Conservation (phyloP, 371 early-diverging fungal species). For the Apophysomyces sp. region DNA sequence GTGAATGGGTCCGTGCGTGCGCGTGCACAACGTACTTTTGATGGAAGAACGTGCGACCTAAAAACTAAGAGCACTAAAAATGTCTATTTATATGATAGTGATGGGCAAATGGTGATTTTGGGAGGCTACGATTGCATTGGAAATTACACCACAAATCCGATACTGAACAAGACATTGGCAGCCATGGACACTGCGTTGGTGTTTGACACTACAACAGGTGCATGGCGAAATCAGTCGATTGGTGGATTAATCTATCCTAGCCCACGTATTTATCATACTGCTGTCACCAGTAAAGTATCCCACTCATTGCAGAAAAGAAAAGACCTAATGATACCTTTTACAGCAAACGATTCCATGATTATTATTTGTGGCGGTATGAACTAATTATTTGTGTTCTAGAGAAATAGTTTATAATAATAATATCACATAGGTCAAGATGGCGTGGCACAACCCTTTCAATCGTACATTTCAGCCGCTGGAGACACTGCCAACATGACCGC, state of each 20-base stretch:
- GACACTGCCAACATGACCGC: constrained; percentile 21
- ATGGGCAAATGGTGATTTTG: constrained; percentile 27
- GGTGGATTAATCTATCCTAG: constrained; percentile 16
- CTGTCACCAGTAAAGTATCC: constrained; percentile 27
- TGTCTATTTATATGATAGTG: constrained; percentile 6
- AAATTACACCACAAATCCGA: constrained; percentile 10
- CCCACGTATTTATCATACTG: constrained; percentile 29
- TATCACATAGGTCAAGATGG: constrained; percentile 24
- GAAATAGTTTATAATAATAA: neutral
- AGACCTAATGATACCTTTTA: neutral
- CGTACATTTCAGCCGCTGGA: constrained; percentile 18
- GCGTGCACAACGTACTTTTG: too few species aligned
- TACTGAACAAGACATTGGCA: constrained; percentile 9
- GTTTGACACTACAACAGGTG: constrained; percentile 11
- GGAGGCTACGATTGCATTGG: constrained; percentile 30
- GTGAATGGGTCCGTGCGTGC: too few species aligned
- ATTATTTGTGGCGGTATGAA: constrained; percentile 25
- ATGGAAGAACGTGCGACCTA: too few species aligned
- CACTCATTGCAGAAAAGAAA: too few species aligned
- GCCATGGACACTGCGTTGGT: constrained; percentile 17
- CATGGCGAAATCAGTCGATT: constrained; percentile 22
- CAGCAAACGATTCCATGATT: constrained; percentile 20
- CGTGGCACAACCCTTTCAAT: constrained; percentile 27
- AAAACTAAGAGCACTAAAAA: too few species aligned
- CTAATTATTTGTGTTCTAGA: neutral